These are phyloP conservation scores for Pseudopithomyces maydicus DNA, from an alignment of 2,329 filamentous ascomycete species.

Conservation along the genomic window DNA sequence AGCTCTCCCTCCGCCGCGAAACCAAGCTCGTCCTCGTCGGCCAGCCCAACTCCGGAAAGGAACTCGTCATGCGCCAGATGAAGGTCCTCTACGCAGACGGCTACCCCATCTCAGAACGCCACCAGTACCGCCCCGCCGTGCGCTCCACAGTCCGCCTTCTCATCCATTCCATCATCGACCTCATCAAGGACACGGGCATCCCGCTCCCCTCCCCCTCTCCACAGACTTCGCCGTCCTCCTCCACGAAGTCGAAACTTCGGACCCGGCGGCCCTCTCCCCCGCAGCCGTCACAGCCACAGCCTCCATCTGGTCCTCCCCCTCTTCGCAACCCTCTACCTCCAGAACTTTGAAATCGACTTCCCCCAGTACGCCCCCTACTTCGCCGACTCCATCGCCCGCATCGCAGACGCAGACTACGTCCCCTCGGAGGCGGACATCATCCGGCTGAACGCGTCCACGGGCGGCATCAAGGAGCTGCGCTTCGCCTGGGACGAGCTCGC, in stretches of 20 bases:
- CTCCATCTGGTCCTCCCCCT: constrained; percentile 34
- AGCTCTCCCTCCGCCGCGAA: constrained; percentile 35
- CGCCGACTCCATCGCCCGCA: constrained; percentile 32
- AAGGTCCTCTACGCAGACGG: constrained; percentile 42
- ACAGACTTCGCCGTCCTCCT: constrained; percentile 39
- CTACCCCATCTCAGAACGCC: constrained; percentile 36
- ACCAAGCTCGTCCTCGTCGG: constrained; percentile 42
- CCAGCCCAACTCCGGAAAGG: constrained; percentile 35
- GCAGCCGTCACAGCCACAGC: constrained; percentile 33
- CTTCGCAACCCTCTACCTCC: constrained; percentile 39
- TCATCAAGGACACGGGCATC: constrained; percentile 43
- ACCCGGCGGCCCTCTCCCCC: constrained; percentile 29
- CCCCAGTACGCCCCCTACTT: constrained; percentile 43
- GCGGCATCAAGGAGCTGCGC: constrained; percentile 41
- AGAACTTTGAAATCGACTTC: constrained; percentile 45
- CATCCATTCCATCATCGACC: constrained; percentile 41
- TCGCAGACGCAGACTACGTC: constrained; percentile 33
- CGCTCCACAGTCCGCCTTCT: constrained; percentile 37
- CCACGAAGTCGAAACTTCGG: constrained; percentile 39
- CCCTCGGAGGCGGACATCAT: constrained; percentile 42
- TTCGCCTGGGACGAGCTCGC: constrained; percentile 43
- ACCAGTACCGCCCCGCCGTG: constrained; percentile 29
- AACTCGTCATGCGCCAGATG: constrained; percentile 44
- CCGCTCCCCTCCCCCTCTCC: constrained; percentile 28
- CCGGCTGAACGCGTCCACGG: constrained; percentile 33